These are phyloP conservation scores for Mortierella sp. DNA, from an alignment of 371 early-diverging fungal species.

Conservation along the genomic window DNA sequence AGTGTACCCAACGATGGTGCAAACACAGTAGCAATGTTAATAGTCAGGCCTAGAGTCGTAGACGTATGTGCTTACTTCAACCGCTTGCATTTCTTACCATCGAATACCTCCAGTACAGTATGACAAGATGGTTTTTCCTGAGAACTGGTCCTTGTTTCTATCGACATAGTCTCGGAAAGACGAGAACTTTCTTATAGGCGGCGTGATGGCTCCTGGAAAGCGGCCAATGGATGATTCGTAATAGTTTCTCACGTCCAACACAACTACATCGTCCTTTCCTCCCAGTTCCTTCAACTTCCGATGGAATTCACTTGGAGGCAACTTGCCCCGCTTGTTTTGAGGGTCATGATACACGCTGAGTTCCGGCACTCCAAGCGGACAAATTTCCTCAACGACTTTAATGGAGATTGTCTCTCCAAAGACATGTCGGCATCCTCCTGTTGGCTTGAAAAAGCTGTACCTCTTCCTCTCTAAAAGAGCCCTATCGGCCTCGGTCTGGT, in stretches of 20 bases:
- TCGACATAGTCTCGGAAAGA: slow-evolving; percentile 71
- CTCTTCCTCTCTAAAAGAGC: slow-evolving; percentile 16
- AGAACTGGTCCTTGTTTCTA: slow-evolving; percentile 59
- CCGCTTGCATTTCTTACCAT: slow-evolving; percentile 57
- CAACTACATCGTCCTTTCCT: slow-evolving; percentile 55
- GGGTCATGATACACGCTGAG: slow-evolving; percentile 42
- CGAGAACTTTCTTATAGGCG: slow-evolving; percentile 76
- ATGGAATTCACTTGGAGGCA: slow-evolving; percentile 63
- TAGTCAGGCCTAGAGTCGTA: too few species aligned
- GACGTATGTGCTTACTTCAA: too few species aligned
- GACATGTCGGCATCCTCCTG: slow-evolving; percentile 72
- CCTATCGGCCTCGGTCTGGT: neutral
- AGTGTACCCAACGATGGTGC: too few species aligned
- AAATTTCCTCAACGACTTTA: slow-evolving; percentile 76
- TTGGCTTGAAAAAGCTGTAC: slow-evolving; percentile 75
- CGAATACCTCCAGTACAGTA: slow-evolving; percentile 80
- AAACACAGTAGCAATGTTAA: too few species aligned
- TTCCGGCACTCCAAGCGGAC: slow-evolving; percentile 67
- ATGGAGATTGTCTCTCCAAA: slow-evolving; percentile 68
- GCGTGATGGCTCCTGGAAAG: slow-evolving; percentile 69
- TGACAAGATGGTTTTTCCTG: slow-evolving; percentile 68
- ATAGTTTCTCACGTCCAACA: slow-evolving; percentile 78
- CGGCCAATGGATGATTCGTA: slow-evolving; percentile 77
- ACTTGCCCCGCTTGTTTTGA: slow-evolving; percentile 52
- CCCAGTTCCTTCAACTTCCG: slow-evolving; percentile 36